Conservation (phyloP, 2,329 filamentous ascomycete species). For the Microcyclospora tardicrescens region DNA sequence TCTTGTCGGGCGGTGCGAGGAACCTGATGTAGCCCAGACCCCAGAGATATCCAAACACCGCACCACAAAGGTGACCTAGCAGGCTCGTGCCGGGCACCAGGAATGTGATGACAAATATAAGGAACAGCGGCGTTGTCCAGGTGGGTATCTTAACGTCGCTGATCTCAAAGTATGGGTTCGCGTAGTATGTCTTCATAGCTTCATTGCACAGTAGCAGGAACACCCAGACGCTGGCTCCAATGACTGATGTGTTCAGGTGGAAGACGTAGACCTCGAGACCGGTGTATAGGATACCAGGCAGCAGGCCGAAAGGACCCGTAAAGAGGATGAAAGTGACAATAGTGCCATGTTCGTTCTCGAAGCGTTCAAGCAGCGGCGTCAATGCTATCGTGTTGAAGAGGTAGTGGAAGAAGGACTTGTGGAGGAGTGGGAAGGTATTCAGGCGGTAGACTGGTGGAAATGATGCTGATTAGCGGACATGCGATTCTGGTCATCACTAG, state of each 20-base stretch:
- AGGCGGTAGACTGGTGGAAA: slow-evolving; percentile 63
- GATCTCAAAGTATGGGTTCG: slow-evolving; percentile 63
- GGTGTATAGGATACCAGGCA: slow-evolving; percentile 73
- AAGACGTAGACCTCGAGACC: slow-evolving; percentile 64
- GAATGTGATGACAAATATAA: slow-evolving; percentile 60
- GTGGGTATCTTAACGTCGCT: slow-evolving; percentile 66
- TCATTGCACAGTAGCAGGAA: slow-evolving; percentile 79
- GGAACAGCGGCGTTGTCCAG: slow-evolving; percentile 75
- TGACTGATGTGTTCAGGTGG: slow-evolving; percentile 55
- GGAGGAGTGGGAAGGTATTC: slow-evolving; percentile 84
- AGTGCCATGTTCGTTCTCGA: slow-evolving; percentile 86
- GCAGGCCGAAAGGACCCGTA: slow-evolving; percentile 50
- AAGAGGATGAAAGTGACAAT: slow-evolving; percentile 78
- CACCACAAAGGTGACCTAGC: slow-evolving; percentile 72
- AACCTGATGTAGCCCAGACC: slow-evolving; percentile 82
- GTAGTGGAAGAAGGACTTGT: slow-evolving; percentile 67
- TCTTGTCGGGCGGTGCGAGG: slow-evolving; percentile 77
- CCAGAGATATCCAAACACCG: slow-evolving; percentile 76
- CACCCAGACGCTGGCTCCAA: slow-evolving; percentile 86
- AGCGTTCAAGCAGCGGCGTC: slow-evolving; percentile 80
- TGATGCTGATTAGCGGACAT: slow-evolving; percentile 2
- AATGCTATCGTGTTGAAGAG: slow-evolving; percentile 68
- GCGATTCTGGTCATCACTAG: neutral
- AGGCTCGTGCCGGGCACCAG: slow-evolving; percentile 72
- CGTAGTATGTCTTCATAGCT: slow-evolving; percentile 69